phyloP scores from a whole-genome alignment of 768 basidiomycete species.

The Baorangia bicolor region DNA sequence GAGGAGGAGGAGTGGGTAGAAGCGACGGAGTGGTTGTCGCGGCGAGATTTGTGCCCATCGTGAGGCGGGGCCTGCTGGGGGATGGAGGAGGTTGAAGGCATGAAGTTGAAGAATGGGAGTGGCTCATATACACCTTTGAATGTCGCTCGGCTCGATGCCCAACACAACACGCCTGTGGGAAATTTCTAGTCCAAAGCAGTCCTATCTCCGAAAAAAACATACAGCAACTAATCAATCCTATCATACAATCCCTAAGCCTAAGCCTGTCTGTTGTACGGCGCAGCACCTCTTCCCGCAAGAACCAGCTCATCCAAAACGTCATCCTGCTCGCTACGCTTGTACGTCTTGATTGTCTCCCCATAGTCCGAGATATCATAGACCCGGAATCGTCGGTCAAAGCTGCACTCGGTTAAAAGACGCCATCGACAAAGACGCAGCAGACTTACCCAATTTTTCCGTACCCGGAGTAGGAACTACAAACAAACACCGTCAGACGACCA shows the following conservation, averaged over 20 bases:
- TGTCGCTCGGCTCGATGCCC: too few relatives aligned
- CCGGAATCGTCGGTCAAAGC: constrained; percentile 90
- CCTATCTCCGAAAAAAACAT: not conserved
- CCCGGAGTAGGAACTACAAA: constrained; percentile 70
- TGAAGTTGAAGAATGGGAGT: constrained; percentile 15
- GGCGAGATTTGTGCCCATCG: constrained; percentile 45
- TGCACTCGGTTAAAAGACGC: constrained; percentile 26
- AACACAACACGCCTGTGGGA: too few relatives aligned
- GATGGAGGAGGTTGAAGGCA: constrained; percentile 24
- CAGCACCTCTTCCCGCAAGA: constrained; percentile 51
- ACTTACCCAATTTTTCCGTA: constrained; percentile 74
- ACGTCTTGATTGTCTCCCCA: constrained; percentile 89
- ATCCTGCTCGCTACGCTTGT: constrained; percentile 77
- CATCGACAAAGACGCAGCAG: not conserved
- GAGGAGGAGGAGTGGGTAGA: constrained; percentile 43
- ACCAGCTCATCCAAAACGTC: constrained; percentile 64
- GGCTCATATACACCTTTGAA: constrained; percentile 10
- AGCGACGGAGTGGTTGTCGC: constrained; percentile 52
- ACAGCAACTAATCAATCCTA: not conserved
- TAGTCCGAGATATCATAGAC: constrained; percentile 85
- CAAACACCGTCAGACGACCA: not conserved
- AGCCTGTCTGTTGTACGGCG: constrained; percentile 30
- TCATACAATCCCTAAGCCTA: not conserved
- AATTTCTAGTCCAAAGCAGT: constrained; percentile 4
- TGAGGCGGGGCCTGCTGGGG: constrained; percentile 18